Conservation (phyloP, 2,329 filamentous ascomycete genomes). For the Elsinoe necatrix region DNA sequence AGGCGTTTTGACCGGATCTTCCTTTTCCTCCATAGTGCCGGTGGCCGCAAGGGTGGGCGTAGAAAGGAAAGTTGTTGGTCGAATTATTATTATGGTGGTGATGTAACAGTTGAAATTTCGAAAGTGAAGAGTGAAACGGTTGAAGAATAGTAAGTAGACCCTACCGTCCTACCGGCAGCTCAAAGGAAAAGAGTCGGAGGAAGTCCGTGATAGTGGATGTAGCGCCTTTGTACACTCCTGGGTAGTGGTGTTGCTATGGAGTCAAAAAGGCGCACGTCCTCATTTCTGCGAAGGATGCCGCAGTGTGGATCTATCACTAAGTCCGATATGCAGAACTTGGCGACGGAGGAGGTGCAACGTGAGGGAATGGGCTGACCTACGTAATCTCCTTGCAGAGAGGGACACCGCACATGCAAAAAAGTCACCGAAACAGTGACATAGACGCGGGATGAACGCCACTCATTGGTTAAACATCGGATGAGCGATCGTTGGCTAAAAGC, state of each 20-base stretch:
- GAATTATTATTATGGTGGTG: slow-evolving; percentile 5
- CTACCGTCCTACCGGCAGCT: background rate
- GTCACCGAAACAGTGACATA: slow-evolving; percentile 4
- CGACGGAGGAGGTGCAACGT: background rate
- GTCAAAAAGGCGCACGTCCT: background rate
- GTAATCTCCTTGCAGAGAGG: background rate
- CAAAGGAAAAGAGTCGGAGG: background rate
- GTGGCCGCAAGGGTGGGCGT: background rate
- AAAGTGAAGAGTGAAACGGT: slow-evolving; percentile 7
- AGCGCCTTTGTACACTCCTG: background rate
- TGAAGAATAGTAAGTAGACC: background rate
- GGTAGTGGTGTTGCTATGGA: background rate
- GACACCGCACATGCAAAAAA: slow-evolving; percentile 10
- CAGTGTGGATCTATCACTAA: slow-evolving; percentile 6
- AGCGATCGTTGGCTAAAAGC: slow-evolving; percentile 3
- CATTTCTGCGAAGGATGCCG: background rate
- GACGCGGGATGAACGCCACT: background rate
- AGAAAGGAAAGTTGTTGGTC: background rate
- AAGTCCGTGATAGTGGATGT: background rate
- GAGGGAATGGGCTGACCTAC: background rate
- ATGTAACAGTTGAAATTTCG: slow-evolving; percentile 9
- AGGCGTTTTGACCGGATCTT: background rate
- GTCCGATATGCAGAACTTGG: slow-evolving; percentile 8
- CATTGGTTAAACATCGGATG: slow-evolving; percentile 6
- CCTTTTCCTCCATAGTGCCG: slow-evolving; percentile 6